Base-by-base conservation (phyloP, 1,284 basidiomycete species). In the Sutorius eximius region DNA sequence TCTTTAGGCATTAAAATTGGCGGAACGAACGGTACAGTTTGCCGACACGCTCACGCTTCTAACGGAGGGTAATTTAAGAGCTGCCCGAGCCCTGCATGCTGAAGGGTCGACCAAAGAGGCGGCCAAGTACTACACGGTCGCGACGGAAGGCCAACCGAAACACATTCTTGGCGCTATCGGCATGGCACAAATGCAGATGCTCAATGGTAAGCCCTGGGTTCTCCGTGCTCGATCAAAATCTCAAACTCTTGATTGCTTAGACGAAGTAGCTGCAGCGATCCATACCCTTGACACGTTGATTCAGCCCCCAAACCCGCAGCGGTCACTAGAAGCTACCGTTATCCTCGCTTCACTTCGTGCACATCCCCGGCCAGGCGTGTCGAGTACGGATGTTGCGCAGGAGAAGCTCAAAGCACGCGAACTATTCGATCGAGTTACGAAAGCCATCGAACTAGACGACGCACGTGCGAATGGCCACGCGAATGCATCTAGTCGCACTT, bases 21-120 rank as follows among this genome's bases (percentile, higher is more conserved):
- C 93, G 5, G 95, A 98, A 67, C 83, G 93, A 48, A 91, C 93
- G 0, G 85, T 98, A 36, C 93, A 97, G 69, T 96, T 90, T 66
- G 89, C 93, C 0, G 94, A 97, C 62, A 93, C 92, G 0, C 79
- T 91, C 49, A 82, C 89, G 0, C 73, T 89, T 48, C 80, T 90
- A 45, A 87, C 81, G n/a, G 93, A 89, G 67, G 92, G 84, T 27
- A 90, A 87, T 72, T 75, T 93, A 52, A 78, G 89, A 60, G 83
- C 86, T 15, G 95, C 86, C 1, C 82, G 94, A 16, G 85, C 91
- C 15, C 82, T 87, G 13, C 93, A 95, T 65, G 82, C 82, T 55
- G 75, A 88, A 71, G 80, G 87, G 46, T 74, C 82, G 29, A 68
- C 80, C 34, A 66, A 71, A 2, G 85, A 88, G 45, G 93, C 93